Percentiles rank a stretch among this genome's conserved stretches.
phyloP scores from a whole-genome alignment of 345 rosid species.

The Fremontodendron californicum region DNA sequence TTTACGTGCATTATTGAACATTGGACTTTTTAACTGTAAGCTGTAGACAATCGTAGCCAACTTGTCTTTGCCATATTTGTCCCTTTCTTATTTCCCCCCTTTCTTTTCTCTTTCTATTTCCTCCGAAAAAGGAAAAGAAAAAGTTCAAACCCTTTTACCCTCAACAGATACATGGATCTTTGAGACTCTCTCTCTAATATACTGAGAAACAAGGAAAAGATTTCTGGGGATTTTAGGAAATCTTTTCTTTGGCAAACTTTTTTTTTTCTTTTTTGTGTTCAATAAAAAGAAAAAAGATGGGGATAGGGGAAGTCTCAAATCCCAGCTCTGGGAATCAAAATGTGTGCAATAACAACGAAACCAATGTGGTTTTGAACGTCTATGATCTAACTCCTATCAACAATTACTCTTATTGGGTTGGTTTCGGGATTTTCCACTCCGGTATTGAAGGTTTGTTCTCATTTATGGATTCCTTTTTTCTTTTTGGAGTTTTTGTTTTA shows the following conservation, averaged over 20 bases:
- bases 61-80: constrained; percentile 1
- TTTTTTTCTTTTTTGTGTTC: background rate
- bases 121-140: background rate
- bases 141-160: background rate
- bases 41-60: background rate
- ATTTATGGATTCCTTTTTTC: background rate
- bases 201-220: background rate
- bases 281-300: constrained; percentile 28
- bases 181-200: background rate
- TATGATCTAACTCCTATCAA: constrained; percentile 89
- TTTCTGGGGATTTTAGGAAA: constrained; percentile 8
- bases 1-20: too few species aligned
- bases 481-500: background rate
- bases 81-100: background rate
- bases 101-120: background rate
- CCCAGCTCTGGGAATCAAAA: constrained; percentile 27
- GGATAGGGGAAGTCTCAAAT: constrained; percentile 29
- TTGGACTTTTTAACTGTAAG: background rate
- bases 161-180: background rate
- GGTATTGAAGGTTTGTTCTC: constrained; percentile 71
- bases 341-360: constrained; percentile 14
- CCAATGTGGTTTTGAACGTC: constrained; percentile 59
- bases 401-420: constrained; percentile 74
- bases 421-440: constrained; percentile 90
- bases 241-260: background rate